These are phyloP conservation scores for Neurospora sublineolata DNA, from an alignment of 495 filamentous ascomycete genomes.

Conservation along the genomic window DNA sequence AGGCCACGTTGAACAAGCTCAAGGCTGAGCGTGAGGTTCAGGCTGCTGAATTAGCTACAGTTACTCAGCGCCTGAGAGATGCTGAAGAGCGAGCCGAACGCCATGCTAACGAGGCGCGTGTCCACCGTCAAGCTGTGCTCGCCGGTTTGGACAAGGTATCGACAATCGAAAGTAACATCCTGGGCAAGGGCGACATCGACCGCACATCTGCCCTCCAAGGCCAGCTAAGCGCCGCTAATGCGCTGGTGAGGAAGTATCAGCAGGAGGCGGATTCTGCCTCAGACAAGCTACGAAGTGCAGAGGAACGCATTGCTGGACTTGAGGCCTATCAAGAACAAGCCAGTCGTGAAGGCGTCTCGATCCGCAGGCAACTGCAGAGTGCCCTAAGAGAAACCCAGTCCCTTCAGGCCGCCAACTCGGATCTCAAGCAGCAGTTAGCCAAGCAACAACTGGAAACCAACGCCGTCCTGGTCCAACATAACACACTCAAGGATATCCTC, in stretches of 20 bases:
- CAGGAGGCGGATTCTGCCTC: slow-evolving; percentile 77
- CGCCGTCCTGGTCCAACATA: slow-evolving; percentile 80
- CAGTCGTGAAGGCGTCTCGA: slow-evolving; percentile 77
- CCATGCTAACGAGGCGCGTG: slow-evolving; percentile 74
- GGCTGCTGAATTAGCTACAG: slow-evolving; percentile 65
- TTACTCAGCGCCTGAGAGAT: slow-evolving; percentile 63
- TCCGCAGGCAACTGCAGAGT: slow-evolving; percentile 78
- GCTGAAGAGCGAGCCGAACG: slow-evolving; percentile 85
- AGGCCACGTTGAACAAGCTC: slow-evolving; percentile 67
- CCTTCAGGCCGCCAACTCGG: slow-evolving; percentile 62
- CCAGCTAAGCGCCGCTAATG: slow-evolving; percentile 67
- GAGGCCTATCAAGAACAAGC: slow-evolving; percentile 96
- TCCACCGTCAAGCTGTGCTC: slow-evolving; percentile 74
- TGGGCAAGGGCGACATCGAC: slow-evolving; percentile 52
- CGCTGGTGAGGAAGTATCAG: slow-evolving; percentile 75
- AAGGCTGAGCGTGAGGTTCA: slow-evolving; percentile 77
- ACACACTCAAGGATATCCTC: slow-evolving; percentile 83
- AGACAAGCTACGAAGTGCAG: slow-evolving; percentile 81
- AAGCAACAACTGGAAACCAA: slow-evolving; percentile 80
- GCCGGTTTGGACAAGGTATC: slow-evolving; percentile 67
- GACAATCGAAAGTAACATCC: slow-evolving; percentile 37
- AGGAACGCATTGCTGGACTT: slow-evolving; percentile 89
- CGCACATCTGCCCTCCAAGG: slow-evolving; percentile 66
- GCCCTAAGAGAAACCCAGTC: slow-evolving; percentile 69
- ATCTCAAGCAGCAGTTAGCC: slow-evolving; percentile 66